Conservation (phyloP, 2,329 filamentous ascomycete genomes). For the Exophiala sideris region DNA sequence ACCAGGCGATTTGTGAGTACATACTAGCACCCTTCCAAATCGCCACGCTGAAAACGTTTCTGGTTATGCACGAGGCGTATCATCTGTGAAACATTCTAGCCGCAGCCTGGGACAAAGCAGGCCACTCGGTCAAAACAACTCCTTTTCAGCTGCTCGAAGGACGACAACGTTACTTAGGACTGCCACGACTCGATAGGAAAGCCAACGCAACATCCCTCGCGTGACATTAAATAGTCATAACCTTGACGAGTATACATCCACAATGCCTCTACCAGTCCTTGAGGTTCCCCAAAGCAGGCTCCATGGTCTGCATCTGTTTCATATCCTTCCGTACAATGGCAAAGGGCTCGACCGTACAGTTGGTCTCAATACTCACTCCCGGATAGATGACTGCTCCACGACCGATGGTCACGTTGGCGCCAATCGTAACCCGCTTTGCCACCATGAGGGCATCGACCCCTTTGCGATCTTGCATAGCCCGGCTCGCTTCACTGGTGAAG, state of each 20-base stretch:
- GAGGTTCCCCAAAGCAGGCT: constrained; percentile 12
- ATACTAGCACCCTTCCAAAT: too few species aligned
- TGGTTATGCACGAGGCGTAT: too few species aligned
- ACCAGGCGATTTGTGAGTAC: too few species aligned
- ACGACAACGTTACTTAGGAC: too few species aligned
- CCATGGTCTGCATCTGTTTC: constrained; percentile 41
- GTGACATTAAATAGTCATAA: not conserved
- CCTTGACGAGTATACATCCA: too few species aligned
- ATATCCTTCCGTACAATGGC: constrained; percentile 44
- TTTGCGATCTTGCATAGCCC: constrained; percentile 69
- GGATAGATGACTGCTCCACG: constrained; percentile 58
- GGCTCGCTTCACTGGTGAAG: constrained; percentile 69
- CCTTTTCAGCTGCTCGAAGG: too few species aligned
- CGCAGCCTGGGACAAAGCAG: too few species aligned
- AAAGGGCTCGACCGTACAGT: constrained; percentile 44
- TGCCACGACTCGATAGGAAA: too few species aligned
- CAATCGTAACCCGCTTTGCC: constrained; percentile 71
- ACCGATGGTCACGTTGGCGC: constrained; percentile 67
- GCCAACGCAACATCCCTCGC: not conserved
- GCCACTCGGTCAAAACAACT: too few species aligned
- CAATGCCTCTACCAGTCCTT: too few species aligned
- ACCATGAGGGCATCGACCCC: constrained; percentile 70
- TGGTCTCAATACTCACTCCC: constrained; percentile 41
- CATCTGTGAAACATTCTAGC: too few species aligned
- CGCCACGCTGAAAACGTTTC: too few species aligned